These are phyloP conservation scores for Trichocladium uniseriatum DNA, from an alignment of 495 filamentous ascomycete species.

Conservation along the genomic window DNA sequence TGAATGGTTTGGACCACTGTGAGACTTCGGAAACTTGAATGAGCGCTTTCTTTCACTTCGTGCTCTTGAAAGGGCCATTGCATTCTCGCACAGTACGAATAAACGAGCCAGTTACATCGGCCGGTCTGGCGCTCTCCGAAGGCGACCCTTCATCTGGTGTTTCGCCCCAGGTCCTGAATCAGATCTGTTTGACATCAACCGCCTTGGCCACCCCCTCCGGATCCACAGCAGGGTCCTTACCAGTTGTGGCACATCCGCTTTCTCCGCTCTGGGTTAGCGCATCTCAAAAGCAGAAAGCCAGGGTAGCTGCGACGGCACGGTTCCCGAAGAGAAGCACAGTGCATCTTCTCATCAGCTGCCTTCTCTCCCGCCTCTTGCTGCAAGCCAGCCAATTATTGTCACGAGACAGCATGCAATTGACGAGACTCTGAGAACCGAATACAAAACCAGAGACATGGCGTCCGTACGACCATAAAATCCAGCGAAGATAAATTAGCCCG, in stretches of 20 bases:
- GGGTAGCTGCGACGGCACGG: neutral
- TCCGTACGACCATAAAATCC: neutral
- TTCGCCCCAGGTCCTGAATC: slow-evolving; percentile 1
- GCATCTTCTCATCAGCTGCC: neutral
- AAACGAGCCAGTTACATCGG: no score
- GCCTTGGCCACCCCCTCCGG: neutral
- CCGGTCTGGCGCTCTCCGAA: neutral
- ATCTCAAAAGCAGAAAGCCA: no score
- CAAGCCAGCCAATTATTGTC: slow-evolving; percentile 7
- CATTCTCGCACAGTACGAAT: no score
- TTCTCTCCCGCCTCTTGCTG: neutral
- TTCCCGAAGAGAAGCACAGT: neutral
- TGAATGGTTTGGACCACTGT: no score
- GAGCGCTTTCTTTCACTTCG: no score
- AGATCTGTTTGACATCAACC: slow-evolving; percentile 7
- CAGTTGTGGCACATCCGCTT: no score
- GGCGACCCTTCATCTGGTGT: neutral
- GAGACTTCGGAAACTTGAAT: no score
- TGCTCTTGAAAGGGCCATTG: no score
- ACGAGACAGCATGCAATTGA: slow-evolving; percentile 2
- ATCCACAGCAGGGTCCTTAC: no score
- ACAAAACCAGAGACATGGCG: no score
- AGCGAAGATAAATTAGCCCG: slow-evolving; percentile 8
- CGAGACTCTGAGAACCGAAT: no score
- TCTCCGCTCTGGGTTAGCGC: no score